Evolutionary conservation across 345 rosid genomes (phyloP).

Genomic region (Citrus inodora): DNA sequence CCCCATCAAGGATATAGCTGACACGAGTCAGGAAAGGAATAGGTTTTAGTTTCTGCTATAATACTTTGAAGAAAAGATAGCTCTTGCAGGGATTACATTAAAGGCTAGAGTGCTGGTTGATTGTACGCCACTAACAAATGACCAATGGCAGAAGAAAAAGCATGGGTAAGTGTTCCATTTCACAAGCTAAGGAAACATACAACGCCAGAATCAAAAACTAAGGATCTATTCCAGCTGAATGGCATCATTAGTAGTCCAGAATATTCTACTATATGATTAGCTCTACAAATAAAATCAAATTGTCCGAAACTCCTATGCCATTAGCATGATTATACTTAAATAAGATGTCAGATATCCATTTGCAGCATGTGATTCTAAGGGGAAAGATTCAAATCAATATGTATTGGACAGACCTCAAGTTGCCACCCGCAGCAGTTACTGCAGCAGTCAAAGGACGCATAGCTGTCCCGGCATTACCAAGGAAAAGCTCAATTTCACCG

Average conservation of each 20-base stretch:
- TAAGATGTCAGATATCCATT: not conserved
- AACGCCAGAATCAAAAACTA: not conserved
- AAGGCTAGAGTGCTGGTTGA: not conserved
- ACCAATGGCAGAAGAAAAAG: not conserved
- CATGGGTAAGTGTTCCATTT: not conserved
- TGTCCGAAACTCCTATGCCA: not conserved
- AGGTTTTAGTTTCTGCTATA: not conserved
- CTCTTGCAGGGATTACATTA: not conserved
- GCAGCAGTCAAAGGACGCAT: slow-evolving; percentile 98
- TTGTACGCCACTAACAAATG: not conserved
- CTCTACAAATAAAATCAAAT: not conserved
- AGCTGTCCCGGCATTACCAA: slow-evolving; percentile 96
- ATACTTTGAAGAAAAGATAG: not conserved
- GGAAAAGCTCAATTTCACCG: slow-evolving; percentile 69
- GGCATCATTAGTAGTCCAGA: not conserved
- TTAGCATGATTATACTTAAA: not conserved
- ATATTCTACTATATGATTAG: not conserved
- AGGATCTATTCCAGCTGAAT: not conserved
- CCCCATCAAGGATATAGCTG: slow-evolving; percentile 92
- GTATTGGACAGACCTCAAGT: slow-evolving; percentile 49
- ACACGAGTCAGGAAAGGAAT: slow-evolving; percentile 1
- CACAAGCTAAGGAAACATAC: not conserved
- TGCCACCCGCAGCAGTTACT: slow-evolving; percentile 88
- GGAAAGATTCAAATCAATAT: not conserved
- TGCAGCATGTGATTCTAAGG: not conserved